Conservation (phyloP, 1,284 basidiomycete genomes). For the Xerocomus nothofagi region DNA sequence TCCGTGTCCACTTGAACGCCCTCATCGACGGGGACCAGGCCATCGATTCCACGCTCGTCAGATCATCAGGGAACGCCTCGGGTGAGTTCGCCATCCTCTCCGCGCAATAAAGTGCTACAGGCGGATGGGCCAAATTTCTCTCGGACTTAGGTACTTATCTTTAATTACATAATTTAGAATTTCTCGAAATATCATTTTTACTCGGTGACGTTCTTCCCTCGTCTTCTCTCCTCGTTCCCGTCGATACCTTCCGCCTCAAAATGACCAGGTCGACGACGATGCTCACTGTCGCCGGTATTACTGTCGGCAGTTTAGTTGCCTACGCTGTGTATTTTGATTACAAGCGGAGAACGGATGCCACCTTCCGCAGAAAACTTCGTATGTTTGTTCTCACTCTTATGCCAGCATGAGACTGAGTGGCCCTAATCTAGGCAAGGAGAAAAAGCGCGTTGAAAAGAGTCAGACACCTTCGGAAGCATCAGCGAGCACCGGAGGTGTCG, state of each 20-base stretch:
- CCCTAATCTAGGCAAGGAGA: slow-evolving; percentile 71
- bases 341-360: slow-evolving; percentile 83
- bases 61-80: too few relatives aligned
- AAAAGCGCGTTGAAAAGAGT: slow-evolving; percentile 84
- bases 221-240: neutral
- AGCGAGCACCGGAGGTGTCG: slow-evolving; percentile 35
- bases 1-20: slow-evolving; percentile 11
- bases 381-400: slow-evolving; percentile 39
- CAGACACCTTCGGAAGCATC: slow-evolving; percentile 60
- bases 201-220: slow-evolving; percentile 6
- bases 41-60: too few relatives aligned
- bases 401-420: slow-evolving; percentile 2
- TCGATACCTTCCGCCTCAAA: slow-evolving; percentile 16
- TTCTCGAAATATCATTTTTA: slow-evolving; percentile 11
- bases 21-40: neutral
- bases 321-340: slow-evolving; percentile 96
- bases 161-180: slow-evolving; percentile 29
- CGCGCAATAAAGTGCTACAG: too few relatives aligned
- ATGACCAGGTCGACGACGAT: slow-evolving; percentile 47
- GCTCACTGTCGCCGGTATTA: slow-evolving; percentile 67
- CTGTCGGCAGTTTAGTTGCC: slow-evolving; percentile 65
- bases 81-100: too few relatives aligned
- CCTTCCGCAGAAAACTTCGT: slow-evolving; percentile 90
- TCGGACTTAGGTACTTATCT: neutral
- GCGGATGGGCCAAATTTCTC: too few relatives aligned